phyloP scores from a whole-genome alignment of 495 filamentous ascomycete genomes.

The Entonaema liquescens region DNA sequence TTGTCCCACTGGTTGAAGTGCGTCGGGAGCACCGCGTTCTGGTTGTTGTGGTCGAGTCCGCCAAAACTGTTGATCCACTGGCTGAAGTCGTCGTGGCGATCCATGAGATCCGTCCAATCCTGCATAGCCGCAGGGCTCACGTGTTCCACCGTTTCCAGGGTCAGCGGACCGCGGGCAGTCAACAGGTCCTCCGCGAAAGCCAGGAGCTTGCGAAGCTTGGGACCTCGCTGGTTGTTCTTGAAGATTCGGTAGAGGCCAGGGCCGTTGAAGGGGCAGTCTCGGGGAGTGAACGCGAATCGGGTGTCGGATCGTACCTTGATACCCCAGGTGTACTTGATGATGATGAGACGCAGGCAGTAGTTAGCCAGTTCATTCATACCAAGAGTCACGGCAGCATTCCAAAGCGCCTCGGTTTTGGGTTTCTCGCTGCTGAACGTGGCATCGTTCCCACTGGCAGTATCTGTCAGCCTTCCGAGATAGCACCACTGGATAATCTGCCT shows the following conservation, averaged over 20 bases:
- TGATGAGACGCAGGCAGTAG: constrained; percentile 18
- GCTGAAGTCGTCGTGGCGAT: not conserved
- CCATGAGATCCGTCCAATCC: not conserved
- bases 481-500: constrained; percentile 21
- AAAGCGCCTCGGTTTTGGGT: constrained; percentile 2
- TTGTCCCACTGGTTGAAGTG: constrained; percentile 17
- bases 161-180: not conserved
- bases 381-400: constrained; percentile 2
- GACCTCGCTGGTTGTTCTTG: not conserved
- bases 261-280: constrained; percentile 12
- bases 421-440: not conserved
- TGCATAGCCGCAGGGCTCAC: not conserved
- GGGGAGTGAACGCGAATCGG: not conserved
- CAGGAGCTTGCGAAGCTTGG: not conserved
- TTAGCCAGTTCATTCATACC: constrained; percentile 19
- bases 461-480: not conserved
- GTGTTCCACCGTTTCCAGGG: not conserved
- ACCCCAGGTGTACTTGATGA: constrained; percentile 21
- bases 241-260: constrained; percentile 1
- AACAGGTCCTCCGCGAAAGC: constrained; percentile 11
- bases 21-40: constrained; percentile 3
- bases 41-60: constrained; percentile 2
- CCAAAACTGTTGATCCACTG: constrained; percentile 9
- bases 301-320: not conserved
- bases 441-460: not conserved